Percentiles rank a stretch among this genome's conserved stretches.
Conservation (phyloP, 441 rosid genomes). For the Biscutella auriculata region DNA sequence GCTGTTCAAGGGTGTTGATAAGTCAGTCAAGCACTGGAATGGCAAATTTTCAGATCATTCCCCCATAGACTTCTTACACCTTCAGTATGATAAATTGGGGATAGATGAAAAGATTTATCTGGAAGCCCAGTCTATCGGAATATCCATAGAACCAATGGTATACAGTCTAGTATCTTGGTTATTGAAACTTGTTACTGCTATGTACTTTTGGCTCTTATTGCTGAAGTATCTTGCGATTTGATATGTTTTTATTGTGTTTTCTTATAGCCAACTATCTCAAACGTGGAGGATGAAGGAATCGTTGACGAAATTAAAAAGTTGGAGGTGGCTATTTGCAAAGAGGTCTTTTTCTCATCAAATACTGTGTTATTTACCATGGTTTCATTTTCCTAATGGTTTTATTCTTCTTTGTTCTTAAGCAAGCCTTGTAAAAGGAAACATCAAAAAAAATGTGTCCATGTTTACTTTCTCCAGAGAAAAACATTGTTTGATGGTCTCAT, state of each 20-base stretch:
- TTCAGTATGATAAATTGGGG: constrained; percentile 47
- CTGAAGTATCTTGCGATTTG: constrained; percentile 1
- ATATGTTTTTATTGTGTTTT: constrained; percentile 14
- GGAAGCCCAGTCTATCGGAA: constrained; percentile 74
- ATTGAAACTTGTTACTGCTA: constrained; percentile 1
- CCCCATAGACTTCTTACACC: constrained; percentile 30
- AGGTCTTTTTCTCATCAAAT: constrained; percentile 39
- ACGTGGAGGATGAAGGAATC: constrained; percentile 52
- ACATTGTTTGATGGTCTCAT: too few species aligned
- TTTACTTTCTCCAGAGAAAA: background rate
- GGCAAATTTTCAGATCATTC: constrained; percentile 34
- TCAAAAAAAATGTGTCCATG: background rate
- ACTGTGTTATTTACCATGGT: background rate
- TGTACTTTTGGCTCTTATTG: constrained; percentile 1
- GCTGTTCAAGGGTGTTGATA: constrained; percentile 19
- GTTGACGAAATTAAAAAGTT: constrained; percentile 41
- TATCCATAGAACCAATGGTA: constrained; percentile 66
- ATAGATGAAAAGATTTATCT: constrained; percentile 58
- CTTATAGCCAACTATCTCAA: constrained; percentile 40
- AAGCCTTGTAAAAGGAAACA: too few species aligned
- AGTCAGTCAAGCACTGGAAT: constrained; percentile 34
- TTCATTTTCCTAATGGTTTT: background rate
- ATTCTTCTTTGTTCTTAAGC: too few species aligned
- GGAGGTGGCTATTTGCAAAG: constrained; percentile 44
- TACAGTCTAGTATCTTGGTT: background rate